Conservation (phyloP, 345 rosid species). For the Gynandropsis gynandra region DNA sequence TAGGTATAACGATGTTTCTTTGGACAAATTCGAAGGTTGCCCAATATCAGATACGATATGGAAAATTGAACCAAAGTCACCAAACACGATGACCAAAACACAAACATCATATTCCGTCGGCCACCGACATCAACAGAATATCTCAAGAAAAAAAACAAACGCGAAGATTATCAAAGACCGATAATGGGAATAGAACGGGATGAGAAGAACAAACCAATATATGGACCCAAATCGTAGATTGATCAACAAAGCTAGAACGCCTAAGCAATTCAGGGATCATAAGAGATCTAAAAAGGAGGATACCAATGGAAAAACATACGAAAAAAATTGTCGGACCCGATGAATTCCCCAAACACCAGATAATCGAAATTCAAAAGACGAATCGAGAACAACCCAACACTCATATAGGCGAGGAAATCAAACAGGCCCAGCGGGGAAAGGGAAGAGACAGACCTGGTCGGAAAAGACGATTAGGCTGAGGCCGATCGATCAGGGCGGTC, state of each 20-base stretch:
- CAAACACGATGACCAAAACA: too few relatives aligned
- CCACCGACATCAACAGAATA: not conserved
- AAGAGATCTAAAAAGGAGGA: too few relatives aligned
- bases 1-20: too few relatives aligned
- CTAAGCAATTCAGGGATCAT: not conserved
- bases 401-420: not conserved
- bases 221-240: not conserved
- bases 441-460: slow-evolving; percentile 5
- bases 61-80: too few relatives aligned
- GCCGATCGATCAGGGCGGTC: slow-evolving; percentile 7
- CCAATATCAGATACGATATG: too few relatives aligned
- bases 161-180: not conserved
- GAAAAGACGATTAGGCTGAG: slow-evolving; percentile 1
- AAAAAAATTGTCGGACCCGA: not conserved
- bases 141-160: not conserved
- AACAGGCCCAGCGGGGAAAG: not conserved
- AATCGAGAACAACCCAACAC: not conserved
- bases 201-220: not conserved
- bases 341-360: not conserved
- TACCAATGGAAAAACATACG: too few relatives aligned
- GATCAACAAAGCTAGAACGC: not conserved
- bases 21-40: too few relatives aligned
- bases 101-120: too few relatives aligned
- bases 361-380: not conserved
- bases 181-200: not conserved